Evolutionary conservation across 2,329 filamentous ascomycete species (phyloP).

Genomic region (Malbranchea zuffiana): DNA sequence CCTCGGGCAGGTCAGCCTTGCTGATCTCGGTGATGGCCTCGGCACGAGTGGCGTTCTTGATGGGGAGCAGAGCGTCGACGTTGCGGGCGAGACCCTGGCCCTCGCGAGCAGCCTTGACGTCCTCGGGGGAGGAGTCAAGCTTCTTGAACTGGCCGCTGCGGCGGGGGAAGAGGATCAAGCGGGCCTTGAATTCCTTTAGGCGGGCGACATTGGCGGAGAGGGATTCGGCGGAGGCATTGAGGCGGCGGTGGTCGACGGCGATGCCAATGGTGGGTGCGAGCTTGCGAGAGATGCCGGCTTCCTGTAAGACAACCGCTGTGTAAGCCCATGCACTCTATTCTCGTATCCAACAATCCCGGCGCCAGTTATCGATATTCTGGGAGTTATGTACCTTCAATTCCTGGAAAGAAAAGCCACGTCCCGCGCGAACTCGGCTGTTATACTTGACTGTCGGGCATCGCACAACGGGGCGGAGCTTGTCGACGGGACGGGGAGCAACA

Average conservation of each 20-base stretch:
- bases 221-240: slow-evolving; percentile 94
- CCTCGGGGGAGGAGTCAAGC: slow-evolving; percentile 75
- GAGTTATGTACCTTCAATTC: slow-evolving; percentile 90
- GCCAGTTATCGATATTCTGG: too few relatives aligned
- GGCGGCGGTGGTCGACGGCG: slow-evolving; percentile 87
- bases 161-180: slow-evolving; percentile 95
- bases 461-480: slow-evolving; percentile 91
- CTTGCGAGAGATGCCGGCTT: slow-evolving; percentile 89
- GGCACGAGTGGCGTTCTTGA: slow-evolving; percentile 50
- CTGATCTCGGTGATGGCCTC: slow-evolving; percentile 61
- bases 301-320: slow-evolving; percentile 43
- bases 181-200: slow-evolving; percentile 93
- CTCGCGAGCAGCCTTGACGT: slow-evolving; percentile 60
- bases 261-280: slow-evolving; percentile 95
- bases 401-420: slow-evolving; percentile 92
- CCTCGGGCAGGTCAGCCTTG: slow-evolving; percentile 68
- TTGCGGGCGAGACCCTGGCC: slow-evolving; percentile 44
- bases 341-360: too few relatives aligned
- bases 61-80: slow-evolving; percentile 55
- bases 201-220: slow-evolving; percentile 91
- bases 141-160: slow-evolving; percentile 88
- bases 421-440: slow-evolving; percentile 93
- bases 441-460: slow-evolving; percentile 98
- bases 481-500: slow-evolving; percentile 90
- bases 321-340: slow-evolving; percentile 1